Base-by-base conservation (phyloP, 2,329 filamentous ascomycete species). In the Fusarium pseudoanthophilum region DNA sequence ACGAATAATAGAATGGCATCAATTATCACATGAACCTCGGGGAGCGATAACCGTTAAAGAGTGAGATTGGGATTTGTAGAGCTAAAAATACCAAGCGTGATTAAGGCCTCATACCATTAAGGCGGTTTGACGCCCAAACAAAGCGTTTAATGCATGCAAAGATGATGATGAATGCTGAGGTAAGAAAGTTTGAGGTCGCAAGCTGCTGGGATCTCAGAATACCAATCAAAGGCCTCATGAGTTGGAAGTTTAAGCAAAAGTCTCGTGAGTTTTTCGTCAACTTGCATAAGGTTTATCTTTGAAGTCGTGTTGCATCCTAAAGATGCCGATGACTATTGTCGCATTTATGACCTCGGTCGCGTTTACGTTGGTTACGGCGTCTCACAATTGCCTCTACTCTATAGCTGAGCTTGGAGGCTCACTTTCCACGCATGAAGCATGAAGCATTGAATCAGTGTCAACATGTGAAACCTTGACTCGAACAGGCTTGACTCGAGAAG, bases 391-490 rank as follows among this genome's bases (percentile, higher is more conserved):
- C 30, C 48, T 51, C n/a, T 11, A n/a, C 21, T 37, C 26, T 32
- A 14, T 32, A 32, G 32, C 32, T 32, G 13, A 14, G 40, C 56
- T 18, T 34, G 20, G 21, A 56, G 20, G 14, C 7, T 26, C 9
- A 32, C 11, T 11, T 24, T 45, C 24, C 3, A 45, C 11, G 42
- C 24, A 28, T 45, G 24, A 43, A 42, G 39, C 37, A 32, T 24
- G 20, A n/a, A 21, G 56, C 32, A 37, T 59, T 51, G 32, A 51
- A 37, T 51, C 56, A 37, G 11, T 51, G 32, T 28, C 18, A 46
- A 34, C 62, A 67, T 52, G 63, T 67, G 64, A 67, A 49, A 61
- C 43, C 65, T 64, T 69, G 67, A 64, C 64, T 69, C 66, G 58
- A 53, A 67, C 43, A 49, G 24, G 39, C 51, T 69, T 69, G 67